Evolutionary conservation across 768 basidiomycete species (phyloP), one percentile per base, ranked within the genome.

Genomic region (Auricularia sp.): DNA sequence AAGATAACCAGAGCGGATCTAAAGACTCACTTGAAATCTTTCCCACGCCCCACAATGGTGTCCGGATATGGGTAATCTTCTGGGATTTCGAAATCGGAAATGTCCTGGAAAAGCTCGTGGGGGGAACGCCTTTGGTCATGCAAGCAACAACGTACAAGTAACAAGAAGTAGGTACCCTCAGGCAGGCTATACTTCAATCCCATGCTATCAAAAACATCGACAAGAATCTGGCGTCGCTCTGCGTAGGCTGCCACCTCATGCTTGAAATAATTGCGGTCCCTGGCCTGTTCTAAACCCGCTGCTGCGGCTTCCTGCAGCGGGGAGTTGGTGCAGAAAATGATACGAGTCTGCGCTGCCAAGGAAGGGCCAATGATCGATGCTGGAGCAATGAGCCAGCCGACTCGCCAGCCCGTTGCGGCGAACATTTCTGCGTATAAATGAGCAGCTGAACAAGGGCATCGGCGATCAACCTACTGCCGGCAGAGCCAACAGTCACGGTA

Each of bases 341-440:
- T 95, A 37, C 97, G 88, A 0, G 95, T 96, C 61, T 85, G 86
- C 4, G 93, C 96, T 7, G 94, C 93, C 35, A 97, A 83, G 16
- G 93, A 90, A 2, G 96, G 93, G 56, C 79, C 78, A 63, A 95
- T 90, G 70, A 98, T 89, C 47, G 83, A 86, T 35, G 82, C 71
- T 7, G 94, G 93, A 18, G 88, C 97, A 70, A 98, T 88, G 7
- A 96, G 83, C 95, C 95, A 98, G 68, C 97, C 96, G 61, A 98
- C 85, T 65, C 96, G 88, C 95, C 94, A 98, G 33, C 97, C 96
- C 2, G 96, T 99, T 3, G 93, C 92, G 14, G 94, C 91, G 75
- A 99, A 99, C 4, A 93, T 86, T 80, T 98, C 94, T 95, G 75
- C 16, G 7, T 29, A 1, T 11, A 14, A 33, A 3, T 5, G 2